A percentile compares a stretch with the other conserved stretches of the same genome.
Conservation (phyloP, 1,284 basidiomycete species). For the Papiliotrema fonsecae region DNA sequence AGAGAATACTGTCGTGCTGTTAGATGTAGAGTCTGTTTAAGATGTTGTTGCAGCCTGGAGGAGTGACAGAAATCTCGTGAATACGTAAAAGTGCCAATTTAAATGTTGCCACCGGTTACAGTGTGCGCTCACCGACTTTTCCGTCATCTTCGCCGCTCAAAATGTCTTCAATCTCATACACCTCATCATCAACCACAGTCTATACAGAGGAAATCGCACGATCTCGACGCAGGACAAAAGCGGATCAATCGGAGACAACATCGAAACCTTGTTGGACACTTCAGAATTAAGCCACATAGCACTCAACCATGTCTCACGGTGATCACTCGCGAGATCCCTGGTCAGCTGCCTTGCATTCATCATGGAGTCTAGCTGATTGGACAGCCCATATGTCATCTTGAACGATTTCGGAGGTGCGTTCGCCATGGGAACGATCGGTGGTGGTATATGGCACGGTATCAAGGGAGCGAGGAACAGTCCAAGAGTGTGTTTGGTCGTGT, state of each 20-base stretch:
- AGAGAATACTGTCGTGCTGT: background rate
- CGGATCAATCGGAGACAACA: too few relatives aligned
- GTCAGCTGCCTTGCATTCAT: conserved; percentile 49
- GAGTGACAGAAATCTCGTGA: background rate
- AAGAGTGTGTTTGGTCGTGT: conserved; percentile 56
- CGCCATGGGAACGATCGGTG: conserved; percentile 44
- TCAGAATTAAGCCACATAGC: too few relatives aligned
- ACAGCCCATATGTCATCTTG: conserved; percentile 94
- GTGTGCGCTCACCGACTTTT: background rate
- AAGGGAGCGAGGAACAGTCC: conserved; percentile 98
- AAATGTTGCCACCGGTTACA: background rate
- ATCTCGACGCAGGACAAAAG: too few relatives aligned
- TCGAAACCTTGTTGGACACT: too few relatives aligned
- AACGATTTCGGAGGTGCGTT: conserved; percentile 98
- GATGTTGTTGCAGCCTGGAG: background rate
- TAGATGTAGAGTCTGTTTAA: background rate
- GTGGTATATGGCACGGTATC: conserved; percentile 98
- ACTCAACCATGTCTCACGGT: conserved; percentile 58
- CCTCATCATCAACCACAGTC: background rate
- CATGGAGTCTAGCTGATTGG: background rate
- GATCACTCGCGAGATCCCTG: conserved; percentile 92
- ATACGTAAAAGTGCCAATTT: conserved; percentile 1
- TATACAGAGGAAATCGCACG: too few relatives aligned
- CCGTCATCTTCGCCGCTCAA: background rate
- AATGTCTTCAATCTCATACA: background rate